These are phyloP conservation scores for Zygoascus sp. DNA, from an alignment of 1,139 yeast genomes.

Conservation along the genomic window DNA sequence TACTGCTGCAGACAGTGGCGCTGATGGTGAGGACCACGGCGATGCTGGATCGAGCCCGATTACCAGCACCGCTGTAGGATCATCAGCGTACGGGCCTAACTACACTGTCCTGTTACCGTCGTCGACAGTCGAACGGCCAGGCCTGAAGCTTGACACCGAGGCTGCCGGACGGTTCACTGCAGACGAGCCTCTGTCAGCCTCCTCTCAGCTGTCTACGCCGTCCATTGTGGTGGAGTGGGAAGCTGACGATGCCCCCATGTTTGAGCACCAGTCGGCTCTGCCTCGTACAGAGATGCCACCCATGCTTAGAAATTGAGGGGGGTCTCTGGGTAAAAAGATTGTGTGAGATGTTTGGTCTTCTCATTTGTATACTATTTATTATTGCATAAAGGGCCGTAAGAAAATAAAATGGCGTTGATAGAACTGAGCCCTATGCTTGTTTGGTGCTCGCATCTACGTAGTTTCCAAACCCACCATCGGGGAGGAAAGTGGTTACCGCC, in stretches of 20 bases:
- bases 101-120: background rate
- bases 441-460: no score
- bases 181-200: background rate
- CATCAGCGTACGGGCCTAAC: no score
- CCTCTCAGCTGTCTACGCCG: constrained; percentile 21
- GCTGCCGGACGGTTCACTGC: background rate
- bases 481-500: no score
- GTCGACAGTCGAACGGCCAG: background rate
- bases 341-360: no score
- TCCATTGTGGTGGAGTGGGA: constrained; percentile 32
- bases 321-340: no score
- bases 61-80: no score
- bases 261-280: constrained; percentile 2
- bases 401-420: background rate
- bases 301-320: background rate
- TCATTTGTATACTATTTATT: background rate
- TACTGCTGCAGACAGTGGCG: background rate
- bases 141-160: background rate
- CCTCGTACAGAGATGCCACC: constrained; percentile 25
- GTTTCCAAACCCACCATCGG: no score
- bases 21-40: background rate
- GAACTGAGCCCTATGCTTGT: no score
- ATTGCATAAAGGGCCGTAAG: background rate
- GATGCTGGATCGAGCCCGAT: no score
- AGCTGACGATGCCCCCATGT: constrained; percentile 25